A percentile compares a stretch with the other conserved stretches of the same genome.
Evolutionary conservation across 805 yeast genomes (phyloP).

Genomic region (Alloascoidea africana): DNA sequence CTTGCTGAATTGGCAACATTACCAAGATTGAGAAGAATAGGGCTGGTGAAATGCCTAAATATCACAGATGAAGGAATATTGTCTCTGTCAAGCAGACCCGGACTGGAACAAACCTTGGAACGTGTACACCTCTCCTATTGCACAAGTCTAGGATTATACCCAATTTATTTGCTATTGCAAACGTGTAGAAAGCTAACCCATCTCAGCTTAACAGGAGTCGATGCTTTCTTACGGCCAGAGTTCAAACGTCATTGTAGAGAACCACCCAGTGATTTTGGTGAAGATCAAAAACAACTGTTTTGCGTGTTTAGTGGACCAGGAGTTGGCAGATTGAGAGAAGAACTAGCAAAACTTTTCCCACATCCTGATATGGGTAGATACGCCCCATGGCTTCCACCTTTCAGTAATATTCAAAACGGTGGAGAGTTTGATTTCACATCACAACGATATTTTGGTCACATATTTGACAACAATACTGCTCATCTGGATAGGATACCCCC

Average conservation of each 20-base stretch:
- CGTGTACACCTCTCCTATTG: constrained; percentile 91
- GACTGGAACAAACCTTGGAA: constrained; percentile 70
- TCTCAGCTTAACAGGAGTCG: constrained; percentile 80
- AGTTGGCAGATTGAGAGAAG: constrained; percentile 54
- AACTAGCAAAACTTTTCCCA: background rate
- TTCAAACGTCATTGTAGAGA: constrained; percentile 78
- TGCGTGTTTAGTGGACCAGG: constrained; percentile 93
- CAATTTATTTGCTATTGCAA: constrained; percentile 59
- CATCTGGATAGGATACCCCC: no score
- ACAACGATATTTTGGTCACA: no score
- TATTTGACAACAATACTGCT: no score
- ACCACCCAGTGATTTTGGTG: constrained; percentile 86
- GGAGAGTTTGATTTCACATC: no score
- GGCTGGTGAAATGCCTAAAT: constrained; percentile 79
- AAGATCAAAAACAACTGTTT: constrained; percentile 69
- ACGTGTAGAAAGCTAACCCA: constrained; percentile 83
- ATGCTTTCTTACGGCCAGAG: constrained; percentile 77
- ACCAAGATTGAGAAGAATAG: constrained; percentile 77
- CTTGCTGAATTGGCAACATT: constrained; percentile 61
- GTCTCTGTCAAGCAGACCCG: constrained; percentile 48
- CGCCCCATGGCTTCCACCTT: no score
- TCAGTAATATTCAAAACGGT: no score
- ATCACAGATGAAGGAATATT: constrained; percentile 74
- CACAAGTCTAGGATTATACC: constrained; percentile 60
- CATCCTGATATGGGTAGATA: background rate